phyloP scores from a whole-genome alignment of 1,139 yeast species.

The Hyphopichia burtonii region DNA sequence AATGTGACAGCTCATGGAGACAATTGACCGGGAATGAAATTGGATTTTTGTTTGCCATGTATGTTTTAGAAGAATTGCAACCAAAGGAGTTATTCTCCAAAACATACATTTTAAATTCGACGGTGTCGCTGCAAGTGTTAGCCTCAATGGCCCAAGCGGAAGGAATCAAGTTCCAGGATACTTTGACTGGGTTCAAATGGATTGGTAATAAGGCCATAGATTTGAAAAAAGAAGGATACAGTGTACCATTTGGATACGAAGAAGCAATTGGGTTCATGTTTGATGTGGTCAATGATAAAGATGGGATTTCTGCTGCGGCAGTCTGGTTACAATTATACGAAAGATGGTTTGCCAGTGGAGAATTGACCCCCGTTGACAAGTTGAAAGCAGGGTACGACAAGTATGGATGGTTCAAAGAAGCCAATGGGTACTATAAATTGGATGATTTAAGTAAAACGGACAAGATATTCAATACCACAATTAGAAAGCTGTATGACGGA shows the following conservation, averaged over 20 bases:
- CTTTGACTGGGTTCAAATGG: conserved; percentile 97
- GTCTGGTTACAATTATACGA: conserved; percentile 75
- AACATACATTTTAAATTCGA: conserved; percentile 76
- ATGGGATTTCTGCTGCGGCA: conserved; percentile 80
- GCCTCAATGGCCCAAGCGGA: conserved; percentile 62
- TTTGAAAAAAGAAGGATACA: conserved; percentile 58
- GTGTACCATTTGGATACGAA: conserved; percentile 87
- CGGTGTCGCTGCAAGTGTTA: conserved; percentile 86
- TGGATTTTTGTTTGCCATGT: conserved; percentile 80
- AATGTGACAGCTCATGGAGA: conserved; percentile 53
- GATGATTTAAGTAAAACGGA: conserved; percentile 51
- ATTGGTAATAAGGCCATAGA: conserved; percentile 87
- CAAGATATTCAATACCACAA: conserved; percentile 46
- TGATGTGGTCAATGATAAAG: conserved; percentile 83
- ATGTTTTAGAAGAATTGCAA: conserved; percentile 42
- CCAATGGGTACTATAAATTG: conserved; percentile 81
- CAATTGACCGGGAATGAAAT: conserved; percentile 92
- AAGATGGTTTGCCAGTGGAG: conserved; percentile 40
- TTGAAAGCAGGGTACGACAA: conserved; percentile 57
- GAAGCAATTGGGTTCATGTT: conserved; percentile 98
- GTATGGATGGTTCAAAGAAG: conserved; percentile 81
- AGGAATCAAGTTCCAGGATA: conserved; percentile 70
- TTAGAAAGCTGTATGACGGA: conserved; percentile 43
- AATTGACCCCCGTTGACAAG: conserved; percentile 40
- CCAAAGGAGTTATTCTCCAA: conserved; percentile 25